Evolutionary conservation across 768 basidiomycete genomes (phyloP).

Genomic region (Amyloporia xantha): DNA sequence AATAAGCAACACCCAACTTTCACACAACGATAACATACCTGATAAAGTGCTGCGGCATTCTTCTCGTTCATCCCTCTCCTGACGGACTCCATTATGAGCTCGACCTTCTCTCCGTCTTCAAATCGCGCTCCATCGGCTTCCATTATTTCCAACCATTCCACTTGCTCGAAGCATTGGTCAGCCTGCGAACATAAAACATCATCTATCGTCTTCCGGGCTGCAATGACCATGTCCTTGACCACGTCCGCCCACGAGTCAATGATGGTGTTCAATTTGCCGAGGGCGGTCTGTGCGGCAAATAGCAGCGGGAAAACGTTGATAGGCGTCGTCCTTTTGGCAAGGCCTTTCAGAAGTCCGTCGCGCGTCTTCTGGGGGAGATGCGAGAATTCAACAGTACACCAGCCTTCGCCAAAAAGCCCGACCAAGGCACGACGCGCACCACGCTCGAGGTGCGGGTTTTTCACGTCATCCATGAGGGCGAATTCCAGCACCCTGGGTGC

Average conservation of each 20-base stretch:
- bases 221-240: slow-evolving; percentile 59
- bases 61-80: slow-evolving; percentile 55
- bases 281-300: slow-evolving; percentile 56
- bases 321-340: slow-evolving; percentile 63
- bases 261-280: slow-evolving; percentile 43
- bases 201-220: slow-evolving; percentile 56
- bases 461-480: slow-evolving; percentile 67
- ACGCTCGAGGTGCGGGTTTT: slow-evolving; percentile 61
- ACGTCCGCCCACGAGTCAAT: slow-evolving; percentile 71
- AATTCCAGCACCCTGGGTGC: slow-evolving; percentile 83
- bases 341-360: slow-evolving; percentile 63
- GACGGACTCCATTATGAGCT: slow-evolving; percentile 64
- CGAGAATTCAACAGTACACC: slow-evolving; percentile 82
- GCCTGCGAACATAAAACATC: slow-evolving; percentile 53
- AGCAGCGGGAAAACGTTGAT: slow-evolving; percentile 63
- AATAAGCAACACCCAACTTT: neutral
- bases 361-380: slow-evolving; percentile 56
- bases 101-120: slow-evolving; percentile 73
- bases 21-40: slow-evolving; percentile 37
- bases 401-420: slow-evolving; percentile 81
- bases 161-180: slow-evolving; percentile 57
- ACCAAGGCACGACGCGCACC: slow-evolving; percentile 73
- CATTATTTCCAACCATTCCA: slow-evolving; percentile 72
- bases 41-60: slow-evolving; percentile 68
- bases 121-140: slow-evolving; percentile 67